These are phyloP conservation scores for Skeletonema costatum DNA, from an alignment of 108 stramenopile species.

Conservation along the genomic window DNA sequence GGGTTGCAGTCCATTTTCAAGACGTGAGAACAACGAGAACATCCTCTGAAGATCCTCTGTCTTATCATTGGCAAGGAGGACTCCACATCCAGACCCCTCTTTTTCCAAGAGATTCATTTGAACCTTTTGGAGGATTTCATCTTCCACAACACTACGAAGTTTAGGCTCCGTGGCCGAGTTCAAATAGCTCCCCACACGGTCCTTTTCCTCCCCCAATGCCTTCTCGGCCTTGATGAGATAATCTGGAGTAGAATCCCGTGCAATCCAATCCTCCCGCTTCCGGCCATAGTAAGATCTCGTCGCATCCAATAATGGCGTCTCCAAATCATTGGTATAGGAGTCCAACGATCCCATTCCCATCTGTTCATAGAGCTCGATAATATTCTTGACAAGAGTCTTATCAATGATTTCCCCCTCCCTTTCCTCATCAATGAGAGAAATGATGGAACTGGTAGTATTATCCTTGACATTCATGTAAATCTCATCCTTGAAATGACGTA, in stretches of 20 bases:
- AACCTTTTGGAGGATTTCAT: slow-evolving; percentile 95
- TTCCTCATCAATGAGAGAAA: slow-evolving; percentile 93
- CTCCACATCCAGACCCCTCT: slow-evolving; percentile 95
- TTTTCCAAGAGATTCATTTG: slow-evolving; percentile 95
- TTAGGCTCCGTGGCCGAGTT: slow-evolving; percentile 90
- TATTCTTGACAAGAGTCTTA: slow-evolving; percentile 90
- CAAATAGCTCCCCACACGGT: slow-evolving; percentile 93
- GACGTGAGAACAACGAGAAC: slow-evolving; percentile 94
- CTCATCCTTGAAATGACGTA: slow-evolving; percentile 90
- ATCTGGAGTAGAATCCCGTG: slow-evolving; percentile 92
- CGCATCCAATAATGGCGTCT: slow-evolving; percentile 84
- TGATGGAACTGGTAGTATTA: slow-evolving; percentile 88
- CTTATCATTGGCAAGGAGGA: slow-evolving; percentile 96
- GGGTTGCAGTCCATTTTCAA: slow-evolving; percentile 93
- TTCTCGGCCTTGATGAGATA: slow-evolving; percentile 98
- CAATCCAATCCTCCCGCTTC: slow-evolving; percentile 97
- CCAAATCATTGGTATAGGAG: slow-evolving; percentile 91
- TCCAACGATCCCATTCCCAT: slow-evolving; percentile 97
- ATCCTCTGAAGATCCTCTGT: slow-evolving; percentile 95
- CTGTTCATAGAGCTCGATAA: slow-evolving; percentile 95
- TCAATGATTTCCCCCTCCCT: slow-evolving; percentile 95
- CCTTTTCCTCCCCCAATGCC: slow-evolving; percentile 87
- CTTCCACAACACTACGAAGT: slow-evolving; percentile 90
- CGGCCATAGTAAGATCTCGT: slow-evolving; percentile 94
- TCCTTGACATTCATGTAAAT: slow-evolving; percentile 95